phyloP scores from a whole-genome alignment of 805 yeast genomes.

The Wickerhamomyces canadensis region DNA sequence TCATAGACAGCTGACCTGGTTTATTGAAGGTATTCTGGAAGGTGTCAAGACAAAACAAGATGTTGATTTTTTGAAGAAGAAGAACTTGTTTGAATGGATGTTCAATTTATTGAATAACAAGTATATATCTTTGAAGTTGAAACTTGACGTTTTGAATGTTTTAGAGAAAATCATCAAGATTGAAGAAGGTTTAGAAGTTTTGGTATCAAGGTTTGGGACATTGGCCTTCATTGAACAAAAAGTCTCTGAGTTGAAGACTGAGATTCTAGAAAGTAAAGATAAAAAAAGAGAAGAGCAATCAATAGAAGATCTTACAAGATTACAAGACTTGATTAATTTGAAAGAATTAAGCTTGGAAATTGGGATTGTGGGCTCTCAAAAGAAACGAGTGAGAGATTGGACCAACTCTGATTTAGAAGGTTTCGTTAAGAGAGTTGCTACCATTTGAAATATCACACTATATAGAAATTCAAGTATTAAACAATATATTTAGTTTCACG shows the following conservation, averaged over 20 bases:
- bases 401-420: slow-evolving; percentile 42
- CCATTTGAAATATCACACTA: background rate
- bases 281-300: slow-evolving; percentile 3
- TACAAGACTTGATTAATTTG: slow-evolving; percentile 34
- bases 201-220: slow-evolving; percentile 54
- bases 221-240: slow-evolving; percentile 34
- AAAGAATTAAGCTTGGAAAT: slow-evolving; percentile 43
- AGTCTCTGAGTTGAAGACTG: slow-evolving; percentile 2
- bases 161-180: background rate
- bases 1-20: slow-evolving; percentile 62
- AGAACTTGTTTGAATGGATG: slow-evolving; percentile 63
- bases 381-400: slow-evolving; percentile 63
- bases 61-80: slow-evolving; percentile 43
- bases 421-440: slow-evolving; percentile 38
- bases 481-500: too few relatives aligned
- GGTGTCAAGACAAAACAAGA: slow-evolving; percentile 49
- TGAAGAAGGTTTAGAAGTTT: slow-evolving; percentile 50
- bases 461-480: too few relatives aligned
- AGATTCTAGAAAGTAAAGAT: background rate
- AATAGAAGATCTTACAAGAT: slow-evolving; percentile 6
- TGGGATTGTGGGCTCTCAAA: slow-evolving; percentile 34
- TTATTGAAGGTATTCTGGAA: slow-evolving; percentile 41
- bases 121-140: slow-evolving; percentile 24
- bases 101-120: slow-evolving; percentile 51
- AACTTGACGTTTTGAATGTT: background rate